Percentiles rank a stretch among this genome's conserved stretches.
phyloP scores from a whole-genome alignment of 495 filamentous ascomycete species.

The Saxophila tyrrhenica region DNA sequence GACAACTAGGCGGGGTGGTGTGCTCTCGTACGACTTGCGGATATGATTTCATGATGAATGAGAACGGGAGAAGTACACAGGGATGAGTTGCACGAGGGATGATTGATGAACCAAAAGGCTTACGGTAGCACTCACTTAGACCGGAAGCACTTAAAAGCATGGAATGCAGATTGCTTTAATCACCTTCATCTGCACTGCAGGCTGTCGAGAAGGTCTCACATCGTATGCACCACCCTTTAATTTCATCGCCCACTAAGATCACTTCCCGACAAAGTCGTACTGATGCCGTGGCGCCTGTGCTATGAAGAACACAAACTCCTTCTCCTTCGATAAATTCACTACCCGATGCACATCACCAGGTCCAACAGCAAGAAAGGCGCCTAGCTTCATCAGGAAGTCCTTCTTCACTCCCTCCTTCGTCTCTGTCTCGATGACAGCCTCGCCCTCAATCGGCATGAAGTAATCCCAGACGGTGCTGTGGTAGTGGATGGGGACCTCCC shows the following conservation, averaged over 20 bases:
- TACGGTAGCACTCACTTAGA: neutral
- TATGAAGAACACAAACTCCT: constrained; percentile 3
- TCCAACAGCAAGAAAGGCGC: neutral
- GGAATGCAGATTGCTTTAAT: neutral
- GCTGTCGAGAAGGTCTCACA: neutral
- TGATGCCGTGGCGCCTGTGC: constrained; percentile 3
- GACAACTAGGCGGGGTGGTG: neutral
- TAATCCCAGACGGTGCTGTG: constrained; percentile 5
- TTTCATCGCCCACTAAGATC: too few species aligned
- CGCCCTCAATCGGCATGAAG: constrained; percentile 5
- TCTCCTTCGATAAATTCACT: constrained; percentile 1
- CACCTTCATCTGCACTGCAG: too few species aligned
- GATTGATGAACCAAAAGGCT: neutral
- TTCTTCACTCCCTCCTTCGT: constrained; percentile 6
- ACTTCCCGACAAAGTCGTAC: constrained; percentile 8
- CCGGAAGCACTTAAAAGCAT: neutral
- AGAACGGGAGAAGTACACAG: neutral
- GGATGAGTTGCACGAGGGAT: neutral
- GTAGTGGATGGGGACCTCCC: constrained; percentile 5
- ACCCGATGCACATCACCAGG: constrained; percentile 6
- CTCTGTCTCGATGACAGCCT: constrained; percentile 2
- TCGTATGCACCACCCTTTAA: neutral
- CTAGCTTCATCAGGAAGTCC: constrained; percentile 6
- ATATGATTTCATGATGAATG: neutral
- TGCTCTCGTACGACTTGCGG: neutral